Conservation (phyloP, 2,329 filamentous ascomycete genomes). For the Paramyrothecium roridum region DNA sequence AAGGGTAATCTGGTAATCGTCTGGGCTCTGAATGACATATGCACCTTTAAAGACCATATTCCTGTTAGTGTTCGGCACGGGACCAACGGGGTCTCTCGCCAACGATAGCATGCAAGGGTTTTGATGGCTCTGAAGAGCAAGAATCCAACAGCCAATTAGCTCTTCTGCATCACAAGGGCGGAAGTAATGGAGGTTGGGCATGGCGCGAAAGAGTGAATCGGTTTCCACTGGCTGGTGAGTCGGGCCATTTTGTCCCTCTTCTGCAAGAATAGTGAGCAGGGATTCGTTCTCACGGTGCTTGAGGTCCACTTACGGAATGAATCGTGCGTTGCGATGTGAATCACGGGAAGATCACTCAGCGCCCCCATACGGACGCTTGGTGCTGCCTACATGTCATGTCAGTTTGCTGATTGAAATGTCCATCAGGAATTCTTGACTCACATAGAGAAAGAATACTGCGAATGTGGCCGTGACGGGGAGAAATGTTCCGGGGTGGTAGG, state of each 20-base stretch:
- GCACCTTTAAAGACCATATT: conserved; percentile 25
- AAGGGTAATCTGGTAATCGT: conserved; percentile 23
- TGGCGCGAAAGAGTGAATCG: conserved; percentile 47
- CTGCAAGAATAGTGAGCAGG: conserved; percentile 9
- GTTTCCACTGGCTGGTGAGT: conserved; percentile 55
- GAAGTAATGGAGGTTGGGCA: conserved; percentile 53
- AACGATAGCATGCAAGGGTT: conserved; percentile 25
- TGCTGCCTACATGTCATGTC: neutral
- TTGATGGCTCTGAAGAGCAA: conserved; percentile 6
- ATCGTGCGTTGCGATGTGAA: conserved; percentile 53
- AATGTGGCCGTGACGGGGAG: conserved; percentile 52
- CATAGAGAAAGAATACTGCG: conserved; percentile 52
- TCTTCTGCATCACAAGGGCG: conserved; percentile 53
- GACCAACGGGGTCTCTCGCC: conserved; percentile 27
- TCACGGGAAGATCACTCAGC: conserved; percentile 43
- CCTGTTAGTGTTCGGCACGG: conserved; percentile 19
- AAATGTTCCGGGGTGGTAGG: conserved; percentile 40
- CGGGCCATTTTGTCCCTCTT: conserved; percentile 50
- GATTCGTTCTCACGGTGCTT: no score
- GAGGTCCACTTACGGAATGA: conserved; percentile 31
- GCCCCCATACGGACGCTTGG: conserved; percentile 49
- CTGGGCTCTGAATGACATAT: conserved; percentile 24
- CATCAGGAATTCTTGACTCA: conserved; percentile 1
- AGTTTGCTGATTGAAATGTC: neutral
- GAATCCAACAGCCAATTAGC: conserved; percentile 39